Conservation (phyloP, 1,284 basidiomycete genomes). For the Ustilago curta region DNA sequence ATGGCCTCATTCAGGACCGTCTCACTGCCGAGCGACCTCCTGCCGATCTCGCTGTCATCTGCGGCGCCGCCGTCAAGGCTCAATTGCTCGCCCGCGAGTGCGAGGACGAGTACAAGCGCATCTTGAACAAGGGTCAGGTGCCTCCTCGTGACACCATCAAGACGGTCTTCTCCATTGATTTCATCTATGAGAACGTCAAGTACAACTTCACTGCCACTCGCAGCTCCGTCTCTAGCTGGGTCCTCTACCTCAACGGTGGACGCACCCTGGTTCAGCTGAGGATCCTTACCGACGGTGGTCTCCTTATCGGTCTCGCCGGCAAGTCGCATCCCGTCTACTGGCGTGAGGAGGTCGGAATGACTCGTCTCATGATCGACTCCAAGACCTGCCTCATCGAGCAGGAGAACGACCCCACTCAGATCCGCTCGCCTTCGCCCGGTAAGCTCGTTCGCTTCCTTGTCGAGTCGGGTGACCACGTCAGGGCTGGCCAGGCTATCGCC, state of each 20-base stretch:
- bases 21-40: slow-evolving; percentile 97
- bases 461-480: slow-evolving; percentile 96
- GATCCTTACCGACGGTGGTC: slow-evolving; percentile 91
- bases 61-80: slow-evolving; percentile 93
- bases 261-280: slow-evolving; percentile 70
- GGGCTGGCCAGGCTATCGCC: slow-evolving; percentile 94
- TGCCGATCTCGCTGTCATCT: slow-evolving; percentile 89
- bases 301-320: slow-evolving; percentile 89
- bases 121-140: slow-evolving; percentile 97
- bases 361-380: slow-evolving; percentile 86
- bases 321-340: slow-evolving; percentile 98
- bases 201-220: slow-evolving; percentile 97
- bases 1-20: slow-evolving; percentile 92
- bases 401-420: slow-evolving; percentile 98
- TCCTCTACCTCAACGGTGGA: slow-evolving; percentile 94
- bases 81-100: slow-evolving; percentile 89
- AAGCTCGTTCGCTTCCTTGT: slow-evolving; percentile 95
- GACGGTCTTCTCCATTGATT: slow-evolving; percentile 94
- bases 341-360: slow-evolving; percentile 89
- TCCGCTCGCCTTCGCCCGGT: slow-evolving; percentile 94
- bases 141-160: slow-evolving; percentile 93
- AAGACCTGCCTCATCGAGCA: slow-evolving; percentile 99
- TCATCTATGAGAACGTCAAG: slow-evolving; percentile 92
- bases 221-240: slow-evolving; percentile 88
- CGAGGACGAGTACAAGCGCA: slow-evolving; percentile 91